Percentiles rank a stretch among this genome's conserved stretches.
phyloP scores from a whole-genome alignment of 306 rosid species.

The Purshia tridentata region DNA sequence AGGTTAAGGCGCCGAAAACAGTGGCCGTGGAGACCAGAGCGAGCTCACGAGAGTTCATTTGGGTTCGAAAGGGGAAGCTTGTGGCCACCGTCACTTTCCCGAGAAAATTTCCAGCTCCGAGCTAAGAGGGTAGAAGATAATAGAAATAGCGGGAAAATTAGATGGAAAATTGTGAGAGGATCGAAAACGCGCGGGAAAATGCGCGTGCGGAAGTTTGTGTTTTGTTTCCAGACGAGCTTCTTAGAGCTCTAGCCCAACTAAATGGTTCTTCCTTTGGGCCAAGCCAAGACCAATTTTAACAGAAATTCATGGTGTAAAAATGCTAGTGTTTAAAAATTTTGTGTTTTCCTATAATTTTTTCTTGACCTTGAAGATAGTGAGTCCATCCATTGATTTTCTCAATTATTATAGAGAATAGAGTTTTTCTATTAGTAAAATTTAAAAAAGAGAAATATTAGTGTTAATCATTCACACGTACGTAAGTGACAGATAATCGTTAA shows the following conservation, averaged over 20 bases:
- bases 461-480: no score
- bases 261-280: background rate
- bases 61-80: slow-evolving; percentile 7
- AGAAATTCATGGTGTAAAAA: background rate
- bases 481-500: no score
- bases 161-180: background rate
- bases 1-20: slow-evolving; percentile 61
- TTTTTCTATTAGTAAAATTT: no score
- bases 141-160: slow-evolving; percentile 35
- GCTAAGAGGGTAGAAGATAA: background rate
- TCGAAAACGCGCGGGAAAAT: background rate
- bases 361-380: no score
- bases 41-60: slow-evolving; percentile 66
- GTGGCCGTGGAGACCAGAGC: slow-evolving; percentile 59
- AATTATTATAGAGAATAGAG: no score
- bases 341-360: no score
- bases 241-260: background rate
- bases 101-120: background rate
- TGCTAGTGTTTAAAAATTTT: no score
- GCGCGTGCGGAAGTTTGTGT: background rate
- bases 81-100: background rate
- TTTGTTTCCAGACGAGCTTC: background rate
- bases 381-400: no score
- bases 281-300: background rate
- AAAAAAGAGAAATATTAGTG: no score